Conservation (phyloP, 2,329 filamentous ascomycete genomes). For the Ophiostoma fasciatum region DNA sequence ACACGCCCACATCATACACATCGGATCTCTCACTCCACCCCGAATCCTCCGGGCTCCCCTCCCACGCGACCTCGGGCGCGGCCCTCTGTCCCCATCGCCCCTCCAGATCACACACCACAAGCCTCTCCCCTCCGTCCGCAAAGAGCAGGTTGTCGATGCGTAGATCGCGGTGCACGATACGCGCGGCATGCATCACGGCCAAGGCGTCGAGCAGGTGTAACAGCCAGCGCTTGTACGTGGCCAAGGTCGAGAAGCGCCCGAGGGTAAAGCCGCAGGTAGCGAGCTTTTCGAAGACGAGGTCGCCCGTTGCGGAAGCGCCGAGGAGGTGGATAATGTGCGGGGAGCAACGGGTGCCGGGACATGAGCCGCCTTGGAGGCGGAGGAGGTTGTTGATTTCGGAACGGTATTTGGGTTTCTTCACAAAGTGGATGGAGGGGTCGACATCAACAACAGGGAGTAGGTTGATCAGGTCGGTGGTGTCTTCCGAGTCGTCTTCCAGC, state of each 20-base stretch:
- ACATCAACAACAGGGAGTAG: slow-evolving; percentile 12
- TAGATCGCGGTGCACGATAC: slow-evolving; percentile 14
- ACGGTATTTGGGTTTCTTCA: slow-evolving; percentile 16
- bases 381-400: slow-evolving; percentile 16
- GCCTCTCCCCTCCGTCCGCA: slow-evolving; percentile 8
- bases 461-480: slow-evolving; percentile 4
- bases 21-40: slow-evolving; percentile 13
- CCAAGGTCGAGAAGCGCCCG: background rate
- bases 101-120: slow-evolving; percentile 16
- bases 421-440: slow-evolving; percentile 14
- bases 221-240: slow-evolving; percentile 9
- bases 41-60: slow-evolving; percentile 6
- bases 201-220: slow-evolving; percentile 14
- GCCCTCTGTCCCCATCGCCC: slow-evolving; percentile 15
- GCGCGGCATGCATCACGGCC: slow-evolving; percentile 13
- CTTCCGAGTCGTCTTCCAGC: slow-evolving; percentile 7
- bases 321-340: slow-evolving; percentile 14
- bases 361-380: slow-evolving; percentile 14
- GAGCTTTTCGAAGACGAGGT: slow-evolving; percentile 16
- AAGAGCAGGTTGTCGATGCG: slow-evolving; percentile 16
- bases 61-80: slow-evolving; percentile 14
- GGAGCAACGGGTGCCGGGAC: slow-evolving; percentile 11
- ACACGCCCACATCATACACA: slow-evolving; percentile 15
- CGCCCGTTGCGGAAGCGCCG: slow-evolving; percentile 11
- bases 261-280: slow-evolving; percentile 3